Conservation (phyloP, 2,329 filamentous ascomycete species). For the Lizonia empirigonia region DNA sequence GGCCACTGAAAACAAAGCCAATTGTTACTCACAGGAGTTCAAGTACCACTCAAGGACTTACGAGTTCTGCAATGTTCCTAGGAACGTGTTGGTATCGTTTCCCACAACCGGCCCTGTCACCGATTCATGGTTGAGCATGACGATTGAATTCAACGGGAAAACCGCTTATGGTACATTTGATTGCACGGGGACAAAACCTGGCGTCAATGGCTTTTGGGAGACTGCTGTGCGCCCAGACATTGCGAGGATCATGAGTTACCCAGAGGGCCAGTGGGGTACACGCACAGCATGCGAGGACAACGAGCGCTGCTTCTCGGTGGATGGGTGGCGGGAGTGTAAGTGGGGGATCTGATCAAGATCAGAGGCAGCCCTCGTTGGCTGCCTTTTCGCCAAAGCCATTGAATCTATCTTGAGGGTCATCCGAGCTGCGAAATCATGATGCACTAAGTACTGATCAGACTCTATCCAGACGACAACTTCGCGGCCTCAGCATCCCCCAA, state of each 20-base stretch:
- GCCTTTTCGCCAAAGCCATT: not conserved
- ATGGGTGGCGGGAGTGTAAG: not conserved
- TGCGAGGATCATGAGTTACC: not conserved
- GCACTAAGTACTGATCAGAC: too few species aligned
- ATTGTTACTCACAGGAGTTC: conserved; percentile 15
- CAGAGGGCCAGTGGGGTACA: not conserved
- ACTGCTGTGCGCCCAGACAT: not conserved
- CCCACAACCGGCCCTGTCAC: not conserved
- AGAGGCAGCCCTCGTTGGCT: not conserved
- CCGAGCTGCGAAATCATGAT: too few species aligned
- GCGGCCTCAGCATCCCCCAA: too few species aligned
- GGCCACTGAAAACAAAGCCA: conserved; percentile 1
- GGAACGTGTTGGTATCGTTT: conserved; percentile 6
- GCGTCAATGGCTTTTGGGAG: conserved; percentile 4
- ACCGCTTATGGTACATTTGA: not conserved
- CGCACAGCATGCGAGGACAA: conserved; percentile 1
- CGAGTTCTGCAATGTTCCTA: conserved; percentile 13
- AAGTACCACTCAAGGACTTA: conserved; percentile 1
- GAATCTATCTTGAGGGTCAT: too few species aligned
- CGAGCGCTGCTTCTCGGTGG: not conserved
- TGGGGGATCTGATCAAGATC: not conserved
- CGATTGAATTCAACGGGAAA: conserved; percentile 8
- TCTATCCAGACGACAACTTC: too few species aligned
- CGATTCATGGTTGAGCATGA: conserved; percentile 7
- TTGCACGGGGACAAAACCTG: not conserved